phyloP scores from a whole-genome alignment of 75 land plant genomes.

The Chamaecyparis obtusa region DNA sequence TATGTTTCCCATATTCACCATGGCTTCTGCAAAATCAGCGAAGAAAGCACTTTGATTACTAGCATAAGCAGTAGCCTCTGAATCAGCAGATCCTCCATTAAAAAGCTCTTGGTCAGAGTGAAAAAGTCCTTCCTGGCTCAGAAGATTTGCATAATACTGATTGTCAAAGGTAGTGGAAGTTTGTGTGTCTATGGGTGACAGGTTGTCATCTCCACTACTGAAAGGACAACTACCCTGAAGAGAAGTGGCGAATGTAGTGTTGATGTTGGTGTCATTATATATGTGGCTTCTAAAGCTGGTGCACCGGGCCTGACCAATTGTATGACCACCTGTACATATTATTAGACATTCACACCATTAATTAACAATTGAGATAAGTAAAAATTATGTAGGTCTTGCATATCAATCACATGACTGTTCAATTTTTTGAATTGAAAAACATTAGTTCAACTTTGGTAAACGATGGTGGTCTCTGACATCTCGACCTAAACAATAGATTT shows the following conservation, averaged over 20 bases:
- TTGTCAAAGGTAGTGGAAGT: slow-evolving; percentile 26
- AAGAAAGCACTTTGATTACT: slow-evolving; percentile 11
- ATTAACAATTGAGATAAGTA: too few relatives aligned
- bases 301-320: slow-evolving; percentile 49
- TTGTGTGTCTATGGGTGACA: slow-evolving; percentile 38
- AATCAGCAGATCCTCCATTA: slow-evolving; percentile 3
- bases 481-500: too few relatives aligned
- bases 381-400: not conserved
- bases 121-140: slow-evolving; percentile 9
- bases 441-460: too few relatives aligned
- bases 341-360: not conserved
- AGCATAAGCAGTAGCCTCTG: not conserved
- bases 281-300: slow-evolving; percentile 22
- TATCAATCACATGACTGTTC: not conserved
- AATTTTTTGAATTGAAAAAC: too few relatives aligned
- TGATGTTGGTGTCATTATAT: slow-evolving; percentile 54
- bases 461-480: too few relatives aligned
- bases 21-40: slow-evolving; percentile 18
- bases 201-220: slow-evolving; percentile 31
- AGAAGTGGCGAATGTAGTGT: slow-evolving; percentile 23
- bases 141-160: slow-evolving; percentile 8
- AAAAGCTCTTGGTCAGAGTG: slow-evolving; percentile 20
- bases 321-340: slow-evolving; percentile 35
- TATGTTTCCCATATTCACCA: slow-evolving; percentile 35
- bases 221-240: slow-evolving; percentile 39